Evolutionary conservation across 2,329 filamentous ascomycete genomes (phyloP).

Genomic region (Penicillium thymicola): DNA sequence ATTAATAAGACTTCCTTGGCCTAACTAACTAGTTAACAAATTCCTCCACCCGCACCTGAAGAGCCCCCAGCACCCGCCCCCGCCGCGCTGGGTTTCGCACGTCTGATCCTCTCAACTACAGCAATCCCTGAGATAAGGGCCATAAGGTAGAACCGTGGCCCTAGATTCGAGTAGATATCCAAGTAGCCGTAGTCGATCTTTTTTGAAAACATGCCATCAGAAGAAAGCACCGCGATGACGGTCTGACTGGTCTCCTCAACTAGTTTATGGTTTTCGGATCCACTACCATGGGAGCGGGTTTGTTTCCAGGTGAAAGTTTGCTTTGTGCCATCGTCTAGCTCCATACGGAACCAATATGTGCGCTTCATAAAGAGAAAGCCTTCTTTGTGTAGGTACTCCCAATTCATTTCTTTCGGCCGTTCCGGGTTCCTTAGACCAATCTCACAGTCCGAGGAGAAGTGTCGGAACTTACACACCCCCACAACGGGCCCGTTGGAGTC

Average conservation of each 20-base stretch:
- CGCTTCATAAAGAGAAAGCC: conserved; percentile 16
- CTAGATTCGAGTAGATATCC: conserved; percentile 27
- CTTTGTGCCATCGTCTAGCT: conserved; percentile 10
- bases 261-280: conserved; percentile 33
- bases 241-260: conserved; percentile 29
- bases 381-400: conserved; percentile 31
- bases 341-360: conserved; percentile 31
- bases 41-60: not conserved
- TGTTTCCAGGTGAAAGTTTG: conserved; percentile 34
- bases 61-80: conserved; percentile 1
- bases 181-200: conserved; percentile 36
- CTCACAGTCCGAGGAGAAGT: conserved; percentile 32
- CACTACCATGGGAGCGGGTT: conserved; percentile 28
- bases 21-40: too few relatives aligned
- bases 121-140: conserved; percentile 28
- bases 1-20: not conserved
- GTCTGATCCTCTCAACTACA: conserved; percentile 25
- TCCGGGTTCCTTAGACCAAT: conserved; percentile 33
- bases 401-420: conserved; percentile 21
- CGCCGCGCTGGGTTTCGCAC: conserved; percentile 10
- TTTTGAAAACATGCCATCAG: conserved; percentile 24
- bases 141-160: conserved; percentile 30
- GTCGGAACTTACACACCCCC: conserved; percentile 33
- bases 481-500: conserved; percentile 26
- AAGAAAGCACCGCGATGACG: conserved; percentile 31